Percentiles rank a stretch among this genome's conserved stretches.
These are phyloP conservation scores for Coemansia sp. DNA, from an alignment of 192 early-diverging fungal species.

Conservation along the genomic window DNA sequence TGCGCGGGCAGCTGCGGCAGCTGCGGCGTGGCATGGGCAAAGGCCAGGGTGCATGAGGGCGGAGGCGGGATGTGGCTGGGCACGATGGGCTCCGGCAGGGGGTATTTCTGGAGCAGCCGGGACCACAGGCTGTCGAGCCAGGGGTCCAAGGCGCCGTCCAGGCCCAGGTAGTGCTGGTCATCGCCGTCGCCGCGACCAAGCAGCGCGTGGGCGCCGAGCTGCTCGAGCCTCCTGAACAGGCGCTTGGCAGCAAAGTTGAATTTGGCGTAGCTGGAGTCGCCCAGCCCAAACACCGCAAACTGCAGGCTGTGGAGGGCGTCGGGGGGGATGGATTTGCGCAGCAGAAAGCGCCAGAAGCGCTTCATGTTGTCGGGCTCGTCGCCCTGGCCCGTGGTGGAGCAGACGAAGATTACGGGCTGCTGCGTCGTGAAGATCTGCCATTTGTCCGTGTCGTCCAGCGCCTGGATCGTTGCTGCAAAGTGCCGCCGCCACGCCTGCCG, in stretches of 20 bases:
- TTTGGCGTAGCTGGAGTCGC: slow-evolving; percentile 90
- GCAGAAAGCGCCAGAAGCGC: slow-evolving; percentile 86
- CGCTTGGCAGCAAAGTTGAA: slow-evolving; percentile 96
- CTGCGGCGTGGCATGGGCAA: slow-evolving; percentile 3
- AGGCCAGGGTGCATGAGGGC: slow-evolving; percentile 17
- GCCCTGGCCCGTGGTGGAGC: slow-evolving; percentile 93
- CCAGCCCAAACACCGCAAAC: slow-evolving; percentile 91
- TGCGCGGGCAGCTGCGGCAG: not conserved
- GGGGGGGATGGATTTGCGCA: slow-evolving; percentile 72
- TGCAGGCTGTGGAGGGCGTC: slow-evolving; percentile 64
- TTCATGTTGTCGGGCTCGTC: slow-evolving; percentile 91
- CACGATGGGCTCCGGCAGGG: slow-evolving; percentile 52
- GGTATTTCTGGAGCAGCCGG: slow-evolving; percentile 58
- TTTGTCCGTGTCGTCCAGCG: slow-evolving; percentile 78
- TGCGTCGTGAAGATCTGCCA: slow-evolving; percentile 23
- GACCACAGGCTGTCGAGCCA: slow-evolving; percentile 83
- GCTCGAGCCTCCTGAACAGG: slow-evolving; percentile 75
- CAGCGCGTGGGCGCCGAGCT: slow-evolving; percentile 78
- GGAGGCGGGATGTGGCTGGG: slow-evolving; percentile 18
- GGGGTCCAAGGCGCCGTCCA: slow-evolving; percentile 85
- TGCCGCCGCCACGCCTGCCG: slow-evolving; percentile 77
- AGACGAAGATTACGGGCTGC: slow-evolving; percentile 67
- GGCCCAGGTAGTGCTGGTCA: slow-evolving; percentile 92
- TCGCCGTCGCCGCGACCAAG: slow-evolving; percentile 81
- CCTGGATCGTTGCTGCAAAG: slow-evolving; percentile 59